Base-by-base conservation (phyloP, 202 grass and related monocot species). In the Setaria viridis region DNA sequence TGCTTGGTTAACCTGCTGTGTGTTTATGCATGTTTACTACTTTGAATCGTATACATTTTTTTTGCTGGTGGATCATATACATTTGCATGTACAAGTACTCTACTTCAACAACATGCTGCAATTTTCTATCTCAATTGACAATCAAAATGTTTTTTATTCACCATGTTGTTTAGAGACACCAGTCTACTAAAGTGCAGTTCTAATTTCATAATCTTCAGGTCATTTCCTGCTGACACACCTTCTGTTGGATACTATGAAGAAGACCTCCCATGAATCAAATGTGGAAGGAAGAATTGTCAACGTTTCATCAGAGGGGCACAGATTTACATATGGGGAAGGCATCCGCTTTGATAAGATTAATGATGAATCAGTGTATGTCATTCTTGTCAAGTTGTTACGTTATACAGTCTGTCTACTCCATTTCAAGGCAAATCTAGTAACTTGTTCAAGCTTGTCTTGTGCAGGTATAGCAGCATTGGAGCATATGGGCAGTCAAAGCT, bases 401-500 rank as follows among this genome's bases (percentile, higher is more conserved):
- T 66, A 55, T 71, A 21, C 37, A 4, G 25, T 54, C 33, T 20
- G 17, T 83, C 39, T 65, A 70, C 84, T 74, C 83, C 2, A 8
- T 82, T 79, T 78, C 0, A 16, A 94, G 48, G 25, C 2, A 82
- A 77, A 84, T 20, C 1, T 67, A 45, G 71, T 72, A 68, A 77
- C 58, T 63, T 84, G 51, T 88, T 91, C 37, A 80, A 71, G 47
- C 37, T 82, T 88, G 66, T 80, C 53, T 65, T 84, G 12, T 76
- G 54, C 87, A 95, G 96, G 62, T 98, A 98, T 77, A 82, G 16
- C 67, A 91, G 55, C 70, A 35, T 94, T 82, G 78, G 78, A 86
- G 96, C 93, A 75, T 98, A 98, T 84, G 96, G 91, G 56, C 96
- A 95, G 46, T 95, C 96, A 73, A 99, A 99, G 84, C 93, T 99